Evolutionary conservation across 1,284 basidiomycete species (phyloP), one percentile per base, ranked within the genome.

Genomic region (Anthracocystis walkeri): DNA sequence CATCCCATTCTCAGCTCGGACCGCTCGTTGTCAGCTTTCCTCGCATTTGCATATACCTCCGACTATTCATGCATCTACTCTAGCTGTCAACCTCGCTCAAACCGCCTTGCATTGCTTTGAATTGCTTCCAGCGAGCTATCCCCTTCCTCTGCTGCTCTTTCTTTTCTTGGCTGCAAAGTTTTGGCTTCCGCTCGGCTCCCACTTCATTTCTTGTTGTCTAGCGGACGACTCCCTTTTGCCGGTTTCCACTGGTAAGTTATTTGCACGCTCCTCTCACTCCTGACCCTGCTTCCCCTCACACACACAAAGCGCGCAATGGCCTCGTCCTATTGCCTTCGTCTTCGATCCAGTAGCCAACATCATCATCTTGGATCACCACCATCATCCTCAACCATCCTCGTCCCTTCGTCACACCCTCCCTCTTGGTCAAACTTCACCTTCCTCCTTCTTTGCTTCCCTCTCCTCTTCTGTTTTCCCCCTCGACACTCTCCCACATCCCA

Each of bases 161-260:
- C 11, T 25, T 29, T 46, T 4, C 12, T 29, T 23, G 41, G 40
- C 23, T 23, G 35, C 40, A 29, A 42, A 10, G 25, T 18, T 25
- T n/a, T n/a, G 4, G 33, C 46, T 46, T 52, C 41, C 42, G 33
- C 44, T 59, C 49, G 40, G 49, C 42, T 29, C 58, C 58, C 58
- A 58, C 50, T 61, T 67, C 65, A 61, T 67, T 50, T 58, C 33
- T 38, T 12, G 14, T 25, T 49, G 27, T 38, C 35, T 12, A 35
- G 42, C 42, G 44, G 51, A 29, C 42, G 33, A 44, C n/a, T 40
- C 42, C 18, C 49, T 38, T 38, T 31, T 20, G 25, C 53, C 52
- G 38, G 7, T 29, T 41, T 33, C 29, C n/a, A 23, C 21, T 25
- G 42, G 54, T 56, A 56, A 56, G 54, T 56, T 42, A 18, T 45